A percentile compares a stretch with the other conserved stretches of the same genome.
These are phyloP conservation scores for Tricholoma saponaceum DNA, from an alignment of 768 basidiomycete species.

Conservation along the genomic window DNA sequence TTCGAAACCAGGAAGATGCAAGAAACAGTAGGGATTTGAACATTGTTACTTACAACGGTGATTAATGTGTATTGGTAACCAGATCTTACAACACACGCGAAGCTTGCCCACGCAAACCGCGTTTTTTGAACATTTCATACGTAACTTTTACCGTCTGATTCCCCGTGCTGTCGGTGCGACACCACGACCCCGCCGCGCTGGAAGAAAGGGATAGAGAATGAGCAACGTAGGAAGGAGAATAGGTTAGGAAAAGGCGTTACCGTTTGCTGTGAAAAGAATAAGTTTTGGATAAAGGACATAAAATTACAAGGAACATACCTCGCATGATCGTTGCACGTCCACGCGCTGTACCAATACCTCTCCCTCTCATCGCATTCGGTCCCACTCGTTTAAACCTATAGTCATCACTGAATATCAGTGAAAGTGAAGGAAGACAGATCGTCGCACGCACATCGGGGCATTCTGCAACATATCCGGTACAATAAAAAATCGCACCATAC, in stretches of 20 bases:
- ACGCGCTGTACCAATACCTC: slow-evolving; percentile 98
- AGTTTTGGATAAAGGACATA: slow-evolving; percentile 9
- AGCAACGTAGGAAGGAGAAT: neutral
- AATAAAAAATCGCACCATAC: slow-evolving; percentile 98
- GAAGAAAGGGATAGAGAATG: slow-evolving; percentile 10
- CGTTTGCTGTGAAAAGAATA: slow-evolving; percentile 58
- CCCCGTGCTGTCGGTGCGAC: slow-evolving; percentile 69
- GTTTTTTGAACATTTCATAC: neutral
- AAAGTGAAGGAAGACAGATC: neutral
- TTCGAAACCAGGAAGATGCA: neutral
- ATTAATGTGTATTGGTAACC: slow-evolving; percentile 3
- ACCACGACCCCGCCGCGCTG: slow-evolving; percentile 87
- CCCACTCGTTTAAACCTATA: slow-evolving; percentile 97
- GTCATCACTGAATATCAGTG: neutral
- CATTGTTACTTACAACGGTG: slow-evolving; percentile 10
- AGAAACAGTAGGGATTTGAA: neutral
- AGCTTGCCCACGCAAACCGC: neutral
- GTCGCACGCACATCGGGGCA: slow-evolving; percentile 84
- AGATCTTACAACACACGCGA: slow-evolving; percentile 10
- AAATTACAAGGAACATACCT: slow-evolving; percentile 49
- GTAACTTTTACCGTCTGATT: slow-evolving; percentile 63
- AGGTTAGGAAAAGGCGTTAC: slow-evolving; percentile 35
- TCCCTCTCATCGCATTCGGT: slow-evolving; percentile 96
- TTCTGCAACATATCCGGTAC: slow-evolving; percentile 99
- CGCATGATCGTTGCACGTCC: slow-evolving; percentile 98